A percentile compares a stretch with the other conserved stretches of the same genome.
Conservation (phyloP, 225 moss, liverwort and hornwort genomes). For the Polytrichum formosum region DNA sequence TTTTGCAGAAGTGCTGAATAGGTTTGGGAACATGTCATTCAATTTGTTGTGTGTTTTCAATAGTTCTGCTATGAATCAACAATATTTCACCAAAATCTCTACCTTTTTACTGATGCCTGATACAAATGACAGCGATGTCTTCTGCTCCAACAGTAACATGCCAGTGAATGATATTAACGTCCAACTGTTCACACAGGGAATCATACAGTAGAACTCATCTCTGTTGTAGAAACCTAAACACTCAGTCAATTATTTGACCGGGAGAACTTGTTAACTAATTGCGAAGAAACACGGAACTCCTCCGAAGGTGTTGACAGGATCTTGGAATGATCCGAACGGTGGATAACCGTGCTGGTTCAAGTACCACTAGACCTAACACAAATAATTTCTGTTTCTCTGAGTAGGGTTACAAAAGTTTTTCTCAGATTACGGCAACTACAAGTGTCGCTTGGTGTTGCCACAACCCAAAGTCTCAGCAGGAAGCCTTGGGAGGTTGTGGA, state of each 20-base stretch:
- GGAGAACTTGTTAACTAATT: no score
- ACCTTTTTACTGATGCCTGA: no score
- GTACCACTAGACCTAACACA: neutral
- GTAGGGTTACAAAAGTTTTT: no score
- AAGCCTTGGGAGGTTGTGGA: constrained; percentile 16
- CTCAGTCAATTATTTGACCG: no score
- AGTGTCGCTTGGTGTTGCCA: constrained; percentile 27
- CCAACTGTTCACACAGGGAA: neutral
- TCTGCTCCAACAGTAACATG: no score
- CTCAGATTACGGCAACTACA: neutral
- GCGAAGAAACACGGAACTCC: neutral
- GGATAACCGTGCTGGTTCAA: neutral
- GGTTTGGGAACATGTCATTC: no score
- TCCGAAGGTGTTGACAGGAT: neutral
- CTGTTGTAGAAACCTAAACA: no score
- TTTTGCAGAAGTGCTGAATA: no score
- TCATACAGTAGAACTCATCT: neutral
- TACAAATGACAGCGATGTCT: no score
- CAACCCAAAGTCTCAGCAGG: constrained; percentile 32
- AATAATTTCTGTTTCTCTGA: neutral
- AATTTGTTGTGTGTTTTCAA: no score
- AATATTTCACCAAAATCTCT: no score
- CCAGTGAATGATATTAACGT: constrained; percentile 12
- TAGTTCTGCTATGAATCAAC: no score
- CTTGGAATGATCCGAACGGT: neutral